A percentile compares a stretch with the other conserved stretches of the same genome.
These are phyloP conservation scores for Neonothopanus nambi DNA, from an alignment of 1,284 basidiomycete species.

Conservation along the genomic window DNA sequence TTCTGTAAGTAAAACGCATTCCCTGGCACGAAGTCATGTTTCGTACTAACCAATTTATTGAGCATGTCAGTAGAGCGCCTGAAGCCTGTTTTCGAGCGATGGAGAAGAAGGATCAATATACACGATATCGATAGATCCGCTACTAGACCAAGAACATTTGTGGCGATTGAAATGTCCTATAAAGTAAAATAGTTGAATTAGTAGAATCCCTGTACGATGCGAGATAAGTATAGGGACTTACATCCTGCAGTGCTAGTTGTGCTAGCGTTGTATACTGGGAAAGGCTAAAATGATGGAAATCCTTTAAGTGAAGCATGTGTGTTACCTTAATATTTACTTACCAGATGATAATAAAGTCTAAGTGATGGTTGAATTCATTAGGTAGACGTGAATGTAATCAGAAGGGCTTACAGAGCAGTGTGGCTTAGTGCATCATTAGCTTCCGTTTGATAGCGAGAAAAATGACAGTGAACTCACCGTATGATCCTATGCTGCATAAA, in stretches of 20 bases:
- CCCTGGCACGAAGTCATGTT: background rate
- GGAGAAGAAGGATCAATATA: conserved; percentile 14
- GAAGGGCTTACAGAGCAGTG: conserved; percentile 6
- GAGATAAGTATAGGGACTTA: background rate
- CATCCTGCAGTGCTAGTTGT: conserved; percentile 7
- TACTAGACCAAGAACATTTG: conserved; percentile 6
- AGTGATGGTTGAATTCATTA: background rate
- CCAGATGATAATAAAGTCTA: conserved; percentile 8
- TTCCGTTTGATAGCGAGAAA: background rate
- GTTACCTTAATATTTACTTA: background rate
- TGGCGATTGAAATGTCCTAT: conserved; percentile 9
- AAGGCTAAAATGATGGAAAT: background rate
- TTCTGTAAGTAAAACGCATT: background rate
- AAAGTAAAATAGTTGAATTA: background rate
- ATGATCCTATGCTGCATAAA: conserved; percentile 1
- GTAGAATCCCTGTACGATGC: background rate
- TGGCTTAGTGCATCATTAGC: background rate
- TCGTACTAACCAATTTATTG: conserved; percentile 15
- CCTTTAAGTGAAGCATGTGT: background rate
- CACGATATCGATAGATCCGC: conserved; percentile 13
- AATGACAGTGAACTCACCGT: background rate
- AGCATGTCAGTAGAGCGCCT: conserved; percentile 16
- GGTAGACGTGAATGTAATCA: background rate
- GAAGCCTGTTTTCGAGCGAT: conserved; percentile 15
- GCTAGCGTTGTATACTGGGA: conserved; percentile 9